Percentiles rank a stretch among this genome's conserved stretches.
These are phyloP conservation scores for Aspergillus awamori DNA, from an alignment of 2,329 filamentous ascomycete genomes.

Conservation along the genomic window DNA sequence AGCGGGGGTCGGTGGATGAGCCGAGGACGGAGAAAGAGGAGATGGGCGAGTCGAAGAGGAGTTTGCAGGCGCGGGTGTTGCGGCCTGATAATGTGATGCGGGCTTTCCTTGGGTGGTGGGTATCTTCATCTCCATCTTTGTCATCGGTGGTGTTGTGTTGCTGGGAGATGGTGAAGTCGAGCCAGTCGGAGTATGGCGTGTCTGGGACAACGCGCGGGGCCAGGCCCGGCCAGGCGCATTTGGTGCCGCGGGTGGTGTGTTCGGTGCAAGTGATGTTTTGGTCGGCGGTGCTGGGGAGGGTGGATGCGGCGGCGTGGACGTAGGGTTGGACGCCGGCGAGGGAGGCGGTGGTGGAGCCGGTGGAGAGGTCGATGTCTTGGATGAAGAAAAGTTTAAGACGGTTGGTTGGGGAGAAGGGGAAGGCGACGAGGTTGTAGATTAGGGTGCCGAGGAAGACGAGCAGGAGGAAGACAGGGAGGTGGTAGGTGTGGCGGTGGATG, in stretches of 20 bases:
- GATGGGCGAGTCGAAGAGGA: constrained; percentile 72
- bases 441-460: constrained; percentile 73
- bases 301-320: constrained; percentile 65
- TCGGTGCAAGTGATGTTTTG: constrained; percentile 59
- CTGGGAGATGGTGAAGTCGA: constrained; percentile 64
- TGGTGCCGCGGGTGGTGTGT: constrained; percentile 46
- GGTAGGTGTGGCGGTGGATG: constrained; percentile 81
- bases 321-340: constrained; percentile 70
- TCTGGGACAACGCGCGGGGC: constrained; percentile 63
- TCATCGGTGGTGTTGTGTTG: neutral
- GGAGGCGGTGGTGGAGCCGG: constrained; percentile 68
- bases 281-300: constrained; percentile 71
- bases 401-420: constrained; percentile 80
- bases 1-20: constrained; percentile 63
- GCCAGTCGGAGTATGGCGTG: constrained; percentile 58
- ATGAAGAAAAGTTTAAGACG: constrained; percentile 86
- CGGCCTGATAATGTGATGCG: constrained; percentile 68
- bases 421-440: constrained; percentile 82
- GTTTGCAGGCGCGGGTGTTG: constrained; percentile 77
- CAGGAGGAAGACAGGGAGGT: constrained; percentile 77
- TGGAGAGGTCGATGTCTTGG: constrained; percentile 77
- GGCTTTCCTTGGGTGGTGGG: constrained; percentile 47
- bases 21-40: constrained; percentile 65
- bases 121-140: constrained; percentile 30
- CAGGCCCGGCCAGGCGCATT: constrained; percentile 73